phyloP scores from a whole-genome alignment of 225 moss, liverwort and hornwort species.

The Polytrichum commune region DNA sequence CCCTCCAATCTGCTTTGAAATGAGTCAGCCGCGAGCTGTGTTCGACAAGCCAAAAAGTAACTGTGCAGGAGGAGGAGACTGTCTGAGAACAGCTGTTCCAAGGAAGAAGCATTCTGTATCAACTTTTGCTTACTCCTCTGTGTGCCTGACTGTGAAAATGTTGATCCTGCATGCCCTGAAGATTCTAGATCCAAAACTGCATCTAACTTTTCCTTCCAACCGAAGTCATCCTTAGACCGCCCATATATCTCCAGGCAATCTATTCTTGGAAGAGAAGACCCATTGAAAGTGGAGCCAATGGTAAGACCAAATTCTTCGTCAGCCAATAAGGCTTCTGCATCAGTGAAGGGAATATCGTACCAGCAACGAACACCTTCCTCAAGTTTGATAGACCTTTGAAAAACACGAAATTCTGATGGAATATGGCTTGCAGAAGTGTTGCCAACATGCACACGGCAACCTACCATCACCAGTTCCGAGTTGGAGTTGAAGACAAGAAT shows the following conservation, averaged over 20 bases:
- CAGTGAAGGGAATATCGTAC: slow-evolving; percentile 99
- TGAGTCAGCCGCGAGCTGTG: slow-evolving; percentile 54
- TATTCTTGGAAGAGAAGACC: slow-evolving; percentile 89
- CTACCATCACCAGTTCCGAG: slow-evolving; percentile 95
- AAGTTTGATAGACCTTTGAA: slow-evolving; percentile 79
- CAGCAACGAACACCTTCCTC: slow-evolving; percentile 99
- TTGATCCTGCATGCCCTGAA: slow-evolving; percentile 68
- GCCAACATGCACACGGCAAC: slow-evolving; percentile 97
- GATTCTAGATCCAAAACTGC: slow-evolving; percentile 85
- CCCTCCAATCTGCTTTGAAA: slow-evolving; percentile 59
- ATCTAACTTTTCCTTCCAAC: slow-evolving; percentile 99
- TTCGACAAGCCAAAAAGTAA: slow-evolving; percentile 83
- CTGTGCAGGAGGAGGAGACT: slow-evolving; percentile 87
- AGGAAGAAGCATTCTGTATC: slow-evolving; percentile 70
- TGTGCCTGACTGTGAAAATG: slow-evolving; percentile 50
- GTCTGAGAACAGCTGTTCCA: slow-evolving; percentile 85
- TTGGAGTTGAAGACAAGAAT: slow-evolving; percentile 87
- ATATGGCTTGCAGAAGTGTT: slow-evolving; percentile 99
- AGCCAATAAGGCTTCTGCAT: slow-evolving; percentile 90
- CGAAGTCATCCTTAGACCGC: slow-evolving; percentile 98
- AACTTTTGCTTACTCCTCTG: slow-evolving; percentile 71
- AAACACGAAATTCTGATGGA: slow-evolving; percentile 90
- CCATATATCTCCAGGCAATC: slow-evolving; percentile 94
- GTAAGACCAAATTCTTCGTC: slow-evolving; percentile 88
- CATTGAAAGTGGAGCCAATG: slow-evolving; percentile 91